Percentiles rank a stretch among this genome's conserved stretches.
Evolutionary conservation across 768 basidiomycete genomes (phyloP).

Genomic region (Lentinus tigrinus): DNA sequence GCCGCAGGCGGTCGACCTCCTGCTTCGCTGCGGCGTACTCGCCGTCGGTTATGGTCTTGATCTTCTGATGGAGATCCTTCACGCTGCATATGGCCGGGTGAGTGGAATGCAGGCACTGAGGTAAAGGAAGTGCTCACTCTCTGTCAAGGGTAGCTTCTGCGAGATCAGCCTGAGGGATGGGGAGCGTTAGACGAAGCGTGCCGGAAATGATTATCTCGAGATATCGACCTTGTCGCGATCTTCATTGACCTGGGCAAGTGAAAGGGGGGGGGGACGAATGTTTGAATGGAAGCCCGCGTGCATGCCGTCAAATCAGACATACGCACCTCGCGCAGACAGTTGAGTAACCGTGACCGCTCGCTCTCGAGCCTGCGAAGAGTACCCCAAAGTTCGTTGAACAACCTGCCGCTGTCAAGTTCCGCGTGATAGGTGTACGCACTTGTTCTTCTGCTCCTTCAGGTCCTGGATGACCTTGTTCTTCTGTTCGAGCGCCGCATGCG

Average conservation of each 20-base stretch:
- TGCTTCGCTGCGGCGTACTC: constrained; percentile 73
- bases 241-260: constrained; percentile 60
- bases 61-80: constrained; percentile 63
- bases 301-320: neutral
- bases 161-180: constrained; percentile 54
- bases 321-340: constrained; percentile 66
- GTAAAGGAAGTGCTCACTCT: constrained; percentile 48
- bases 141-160: constrained; percentile 63
- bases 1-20: constrained; percentile 74
- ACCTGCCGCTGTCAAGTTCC: neutral
- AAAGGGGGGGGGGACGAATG: constrained; percentile 4
- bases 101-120: neutral
- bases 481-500: constrained; percentile 75
- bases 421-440: constrained; percentile 43
- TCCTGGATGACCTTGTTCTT: constrained; percentile 80
- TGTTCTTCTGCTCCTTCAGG: constrained; percentile 80
- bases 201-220: neutral
- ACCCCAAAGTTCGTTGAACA: neutral
- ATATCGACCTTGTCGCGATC: constrained; percentile 67
- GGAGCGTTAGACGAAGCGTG: neutral
- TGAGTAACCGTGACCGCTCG: constrained; percentile 67
- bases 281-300: constrained; percentile 3
- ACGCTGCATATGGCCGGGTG: constrained; percentile 42
- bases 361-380: constrained; percentile 63
- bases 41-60: constrained; percentile 64